Evolutionary conservation across 2,329 filamentous ascomycete species (phyloP).

Genomic region (Alternaria atra): DNA sequence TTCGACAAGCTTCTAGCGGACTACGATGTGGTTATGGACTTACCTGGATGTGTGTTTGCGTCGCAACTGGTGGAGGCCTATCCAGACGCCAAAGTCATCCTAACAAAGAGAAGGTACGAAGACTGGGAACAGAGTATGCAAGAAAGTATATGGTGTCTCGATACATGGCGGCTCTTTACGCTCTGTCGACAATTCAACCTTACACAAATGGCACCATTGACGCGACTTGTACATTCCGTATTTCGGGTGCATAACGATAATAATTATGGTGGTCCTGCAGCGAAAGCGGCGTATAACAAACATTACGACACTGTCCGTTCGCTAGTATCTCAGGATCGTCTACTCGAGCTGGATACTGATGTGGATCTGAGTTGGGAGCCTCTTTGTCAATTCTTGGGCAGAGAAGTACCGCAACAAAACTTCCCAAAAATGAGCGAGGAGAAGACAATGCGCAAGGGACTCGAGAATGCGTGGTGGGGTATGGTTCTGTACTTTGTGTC

Average conservation of each 20-base stretch:
- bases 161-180: conserved; percentile 34
- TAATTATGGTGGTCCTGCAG: conserved; percentile 28
- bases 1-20: conserved; percentile 59
- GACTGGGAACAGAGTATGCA: conserved; percentile 41
- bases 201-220: conserved; percentile 36
- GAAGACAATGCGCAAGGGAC: conserved; percentile 25
- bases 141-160: conserved; percentile 36
- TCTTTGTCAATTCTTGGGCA: conserved; percentile 40
- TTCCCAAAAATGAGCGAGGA: conserved; percentile 37
- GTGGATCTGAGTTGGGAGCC: conserved; percentile 32
- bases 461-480: conserved; percentile 33
- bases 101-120: conserved; percentile 40
- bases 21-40: conserved; percentile 50
- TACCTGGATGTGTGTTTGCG: conserved; percentile 41
- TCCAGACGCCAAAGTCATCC: conserved; percentile 45
- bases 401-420: conserved; percentile 26
- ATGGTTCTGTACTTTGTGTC: conserved; percentile 32
- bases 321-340: conserved; percentile 27
- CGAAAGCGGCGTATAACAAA: conserved; percentile 31
- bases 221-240: conserved; percentile 30
- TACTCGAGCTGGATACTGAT: conserved; percentile 41
- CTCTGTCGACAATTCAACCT: conserved; percentile 29
- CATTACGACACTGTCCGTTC: conserved; percentile 38
- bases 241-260: conserved; percentile 39
- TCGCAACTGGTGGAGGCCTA: conserved; percentile 43